Evolutionary conservation across 2,329 filamentous ascomycete species (phyloP), one percentile per base, ranked within the genome.

Genomic region (Penicillium sp.): DNA sequence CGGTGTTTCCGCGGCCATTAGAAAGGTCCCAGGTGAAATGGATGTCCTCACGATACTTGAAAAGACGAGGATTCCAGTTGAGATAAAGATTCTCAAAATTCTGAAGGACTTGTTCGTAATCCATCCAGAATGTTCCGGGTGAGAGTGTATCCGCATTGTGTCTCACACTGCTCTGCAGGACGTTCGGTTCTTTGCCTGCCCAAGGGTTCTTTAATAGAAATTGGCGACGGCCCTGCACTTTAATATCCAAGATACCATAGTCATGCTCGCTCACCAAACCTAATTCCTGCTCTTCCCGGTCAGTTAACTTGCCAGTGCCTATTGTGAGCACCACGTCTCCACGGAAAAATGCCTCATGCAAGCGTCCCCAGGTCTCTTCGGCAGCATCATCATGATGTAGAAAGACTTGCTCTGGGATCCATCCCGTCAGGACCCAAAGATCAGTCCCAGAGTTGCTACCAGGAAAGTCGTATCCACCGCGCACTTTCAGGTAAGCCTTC

Each of bases 361-460:
- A 75, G 6, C 86, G 77, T 25, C 71, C 72, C 92, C 92, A 98
- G 0, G 92, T 75, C 35, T 79, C 72, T 33, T 85, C 76, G 0
- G 82, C 80, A 2, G 89, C 73, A 42, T 94, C 87, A 47, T 92
- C 84, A 48, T 84, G 84, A 56, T 95, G 88, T 1, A 96, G 70
- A 54, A 95, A 95, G 1, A 96, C 70, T 61, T 98, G 92, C 64
- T 98, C 89, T 0, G 92, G 92, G 33, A 98, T 88, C 92, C 92
- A 98, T 18, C 92, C 90, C 0, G 85, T 94, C 37, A 98, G 66
- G 1, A 93, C 83, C 79, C 86, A 94, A 3, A 98, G 68, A 63
- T 98, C 92, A 2, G 90, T 96, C 8, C 87, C 89, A 1, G 90
- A 96, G 61, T 96, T 96, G 56, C 92, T 96, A 6, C 92, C 92